Base-by-base conservation (phyloP, 352 stramenopile species). In the Globisporangium rhizosaccharum region DNA sequence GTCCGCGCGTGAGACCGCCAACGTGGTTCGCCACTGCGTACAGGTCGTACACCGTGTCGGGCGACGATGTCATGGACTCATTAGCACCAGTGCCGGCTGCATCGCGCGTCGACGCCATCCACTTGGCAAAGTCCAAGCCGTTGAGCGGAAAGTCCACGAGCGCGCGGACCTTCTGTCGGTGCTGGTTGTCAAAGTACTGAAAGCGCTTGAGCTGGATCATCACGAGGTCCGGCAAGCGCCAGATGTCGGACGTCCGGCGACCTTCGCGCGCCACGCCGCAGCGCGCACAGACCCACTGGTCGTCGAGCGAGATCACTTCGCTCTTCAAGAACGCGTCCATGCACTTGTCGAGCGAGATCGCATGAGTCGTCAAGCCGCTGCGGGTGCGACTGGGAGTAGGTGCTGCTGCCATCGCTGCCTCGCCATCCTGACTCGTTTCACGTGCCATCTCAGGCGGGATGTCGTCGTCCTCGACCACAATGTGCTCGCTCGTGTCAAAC, bases 21-120 rank as follows among this genome's bases (percentile, higher is more conserved):
- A 98, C 91, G 61, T 99, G 97, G 76, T 99, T 98, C n/a, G 97
- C 92, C 9, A 99, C 96, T 20, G 89, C 95, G 63, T 98, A 99
- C 28, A 99, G 72, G 66, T 99, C 96, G 62, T 98, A 99, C 25
- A 94, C 66, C 26, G 57, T 61, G 12, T 44, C 49, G 28, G 41
- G 33, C 7, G 59, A 51, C 23, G 44, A 41, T 1, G 23, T 42
- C 5, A 12, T 10, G 5, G 33, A 14, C 1, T 36, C 30, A 5
- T 39, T 6, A 12, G 33, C 17, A 1, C 15, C 20, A 10, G 28
- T 5, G 48, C 48, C 25, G 12, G 20, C 26, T 8, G 25, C 25
- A 0, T 23, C 48, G 15, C 23, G 45, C 1, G 48, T 44, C 23
- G 67, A 56, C 26, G 67, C 76, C 61, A 92, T 87, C 76, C 84